Evolutionary conservation across 208 protist genomes (phyloP).

Genomic region (Wallacemonas sp.): DNA sequence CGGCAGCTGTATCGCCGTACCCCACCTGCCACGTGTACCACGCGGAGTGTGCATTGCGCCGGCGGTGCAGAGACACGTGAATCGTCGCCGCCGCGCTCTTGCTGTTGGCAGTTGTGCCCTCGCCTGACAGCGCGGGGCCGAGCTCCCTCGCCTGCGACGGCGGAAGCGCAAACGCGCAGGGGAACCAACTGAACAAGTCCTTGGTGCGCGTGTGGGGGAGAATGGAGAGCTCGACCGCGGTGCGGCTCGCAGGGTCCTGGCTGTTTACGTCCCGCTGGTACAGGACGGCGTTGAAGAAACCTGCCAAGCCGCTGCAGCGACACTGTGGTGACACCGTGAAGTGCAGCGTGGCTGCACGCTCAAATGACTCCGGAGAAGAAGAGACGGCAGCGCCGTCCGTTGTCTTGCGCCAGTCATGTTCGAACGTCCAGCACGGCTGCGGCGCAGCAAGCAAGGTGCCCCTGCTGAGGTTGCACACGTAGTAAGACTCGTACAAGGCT

Average conservation of each 20-base stretch:
- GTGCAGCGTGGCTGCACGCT: conserved; percentile 35
- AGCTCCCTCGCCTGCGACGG: conserved; percentile 26
- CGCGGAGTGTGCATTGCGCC: conserved; percentile 37
- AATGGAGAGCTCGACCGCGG: conserved; percentile 16
- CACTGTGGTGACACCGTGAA: conserved; percentile 40
- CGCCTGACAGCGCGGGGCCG: neutral
- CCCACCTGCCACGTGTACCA: conserved; percentile 75
- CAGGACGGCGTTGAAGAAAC: conserved; percentile 75
- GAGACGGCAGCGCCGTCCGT: neutral
- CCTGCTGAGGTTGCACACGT: conserved; percentile 69
- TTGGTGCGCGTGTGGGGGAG: conserved; percentile 30
- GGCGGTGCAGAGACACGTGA: conserved; percentile 37
- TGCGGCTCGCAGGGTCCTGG: conserved; percentile 20
- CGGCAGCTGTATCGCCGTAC: conserved; percentile 12
- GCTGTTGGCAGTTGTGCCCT: conserved; percentile 6
- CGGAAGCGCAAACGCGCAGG: conserved; percentile 66
- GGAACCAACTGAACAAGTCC: conserved; percentile 91
- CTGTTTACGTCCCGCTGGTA: conserved; percentile 28
- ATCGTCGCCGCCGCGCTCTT: conserved; percentile 23
- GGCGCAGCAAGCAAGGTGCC: conserved; percentile 48
- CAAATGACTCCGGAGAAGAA: conserved; percentile 10
- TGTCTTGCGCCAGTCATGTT: conserved; percentile 31
- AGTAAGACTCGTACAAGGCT: conserved; percentile 67
- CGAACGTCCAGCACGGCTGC: conserved; percentile 83
- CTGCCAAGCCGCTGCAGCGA: conserved; percentile 64